A percentile compares a stretch with the other conserved stretches of the same genome.
These are phyloP conservation scores for Xanthoceras sorbifolium DNA, from an alignment of 345 rosid species.

Conservation along the genomic window DNA sequence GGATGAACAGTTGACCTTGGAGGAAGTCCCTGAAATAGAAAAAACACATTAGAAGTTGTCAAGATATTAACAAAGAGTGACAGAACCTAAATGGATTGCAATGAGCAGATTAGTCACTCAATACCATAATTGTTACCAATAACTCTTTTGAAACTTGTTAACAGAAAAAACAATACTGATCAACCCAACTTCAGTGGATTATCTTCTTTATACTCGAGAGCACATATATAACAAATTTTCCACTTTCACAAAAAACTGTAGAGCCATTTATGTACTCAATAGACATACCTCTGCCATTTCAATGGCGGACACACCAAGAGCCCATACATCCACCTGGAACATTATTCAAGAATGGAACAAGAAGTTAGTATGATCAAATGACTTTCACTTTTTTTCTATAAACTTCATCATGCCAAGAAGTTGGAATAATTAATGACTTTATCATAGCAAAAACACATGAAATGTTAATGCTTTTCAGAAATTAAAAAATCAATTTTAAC, in stretches of 20 bases:
- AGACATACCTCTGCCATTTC: constrained; percentile 97
- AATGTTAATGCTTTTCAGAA: background rate
- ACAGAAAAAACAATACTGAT: constrained; percentile 4
- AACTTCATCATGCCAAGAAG: constrained; percentile 1
- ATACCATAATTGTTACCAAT: background rate
- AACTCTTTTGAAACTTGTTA: background rate
- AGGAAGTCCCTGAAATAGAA: constrained; percentile 79
- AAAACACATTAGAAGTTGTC: background rate
- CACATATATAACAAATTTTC: background rate
- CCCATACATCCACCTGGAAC: constrained; percentile 98
- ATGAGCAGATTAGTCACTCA: background rate
- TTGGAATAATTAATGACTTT: constrained; percentile 2
- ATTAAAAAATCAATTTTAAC: background rate
- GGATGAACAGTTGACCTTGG: constrained; percentile 99
- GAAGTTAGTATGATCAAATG: constrained; percentile 13
- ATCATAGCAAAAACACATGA: background rate
- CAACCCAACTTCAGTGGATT: constrained; percentile 4
- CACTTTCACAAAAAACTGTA: background rate
- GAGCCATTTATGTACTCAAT: constrained; percentile 15
- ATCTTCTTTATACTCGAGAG: background rate
- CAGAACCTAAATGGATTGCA: background rate
- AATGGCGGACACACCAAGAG: constrained; percentile 99
- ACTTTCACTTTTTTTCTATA: background rate
- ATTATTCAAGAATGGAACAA: constrained; percentile 17
- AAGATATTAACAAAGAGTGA: constrained; percentile 1